Percentiles rank a stretch among this genome's conserved stretches.
phyloP scores from a whole-genome alignment of 768 basidiomycete species.

The Tricholoma hemisulphureum region DNA sequence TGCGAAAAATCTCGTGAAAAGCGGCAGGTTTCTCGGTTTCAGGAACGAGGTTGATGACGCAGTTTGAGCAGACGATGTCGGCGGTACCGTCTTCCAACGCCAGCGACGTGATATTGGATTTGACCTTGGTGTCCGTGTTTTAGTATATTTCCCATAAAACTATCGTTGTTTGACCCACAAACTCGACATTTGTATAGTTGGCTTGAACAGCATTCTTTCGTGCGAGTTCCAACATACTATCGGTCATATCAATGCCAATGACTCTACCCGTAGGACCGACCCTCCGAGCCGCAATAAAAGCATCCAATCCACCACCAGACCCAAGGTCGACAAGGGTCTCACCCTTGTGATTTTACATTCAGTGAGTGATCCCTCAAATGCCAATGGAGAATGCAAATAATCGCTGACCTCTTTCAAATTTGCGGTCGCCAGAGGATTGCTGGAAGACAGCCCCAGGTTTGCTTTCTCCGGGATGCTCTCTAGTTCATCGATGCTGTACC shows the following conservation, averaged over 20 bases:
- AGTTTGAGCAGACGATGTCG: conserved; percentile 59
- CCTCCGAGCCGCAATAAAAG: conserved; percentile 50
- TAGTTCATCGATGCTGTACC: conserved; percentile 46
- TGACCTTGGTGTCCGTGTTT: background rate
- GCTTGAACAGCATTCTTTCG: background rate
- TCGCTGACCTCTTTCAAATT: conserved; percentile 42
- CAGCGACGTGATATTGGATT: background rate
- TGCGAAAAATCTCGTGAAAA: conserved; percentile 45
- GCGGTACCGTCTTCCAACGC: conserved; percentile 45
- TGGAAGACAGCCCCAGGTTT: conserved; percentile 53
- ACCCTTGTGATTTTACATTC: conserved; percentile 38
- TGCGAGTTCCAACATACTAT: background rate
- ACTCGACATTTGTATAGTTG: background rate
- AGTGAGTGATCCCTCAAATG: background rate
- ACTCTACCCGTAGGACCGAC: conserved; percentile 49
- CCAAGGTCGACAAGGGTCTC: conserved; percentile 58
- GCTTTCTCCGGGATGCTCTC: conserved; percentile 41
- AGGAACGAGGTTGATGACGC: conserved; percentile 53
- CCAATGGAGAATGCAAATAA: background rate
- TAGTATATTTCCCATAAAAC: background rate
- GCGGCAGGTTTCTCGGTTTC: conserved; percentile 37
- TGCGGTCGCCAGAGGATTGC: conserved; percentile 49
- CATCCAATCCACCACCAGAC: conserved; percentile 55
- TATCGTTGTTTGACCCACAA: background rate
- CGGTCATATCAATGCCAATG: conserved; percentile 43